Conservation (phyloP, 306 rosid genomes). For the Cajanus cajan region DNA sequence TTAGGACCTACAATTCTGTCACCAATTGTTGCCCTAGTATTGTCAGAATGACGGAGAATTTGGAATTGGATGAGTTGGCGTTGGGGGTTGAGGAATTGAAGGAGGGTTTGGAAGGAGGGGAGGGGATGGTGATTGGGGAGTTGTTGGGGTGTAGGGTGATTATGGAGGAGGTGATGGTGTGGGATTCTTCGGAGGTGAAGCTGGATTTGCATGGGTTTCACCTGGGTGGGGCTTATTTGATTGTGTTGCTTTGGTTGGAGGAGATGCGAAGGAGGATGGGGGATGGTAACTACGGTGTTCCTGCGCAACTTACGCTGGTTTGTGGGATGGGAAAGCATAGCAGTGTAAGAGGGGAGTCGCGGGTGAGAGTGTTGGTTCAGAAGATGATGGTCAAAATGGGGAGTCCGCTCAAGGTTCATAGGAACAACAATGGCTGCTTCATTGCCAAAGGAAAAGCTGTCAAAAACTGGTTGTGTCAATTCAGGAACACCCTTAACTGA, state of each 20-base stretch:
- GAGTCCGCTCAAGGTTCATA: constrained; percentile 64
- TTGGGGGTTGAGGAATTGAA: constrained; percentile 50
- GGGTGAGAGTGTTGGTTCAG: constrained; percentile 58
- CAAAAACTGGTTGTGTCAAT: constrained; percentile 57
- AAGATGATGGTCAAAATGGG: constrained; percentile 57
- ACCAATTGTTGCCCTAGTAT: constrained; percentile 57
- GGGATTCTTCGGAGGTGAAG: constrained; percentile 67
- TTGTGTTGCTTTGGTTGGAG: constrained; percentile 70
- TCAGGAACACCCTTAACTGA: constrained; percentile 6
- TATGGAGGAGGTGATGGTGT: constrained; percentile 62
- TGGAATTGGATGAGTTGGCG: constrained; percentile 36
- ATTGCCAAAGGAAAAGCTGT: constrained; percentile 70
- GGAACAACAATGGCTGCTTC: constrained; percentile 76
- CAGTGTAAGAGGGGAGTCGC: constrained; percentile 68
- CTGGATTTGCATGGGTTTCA: constrained; percentile 86
- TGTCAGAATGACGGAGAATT: constrained; percentile 43
- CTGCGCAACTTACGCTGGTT: constrained; percentile 51
- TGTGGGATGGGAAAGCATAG: constrained; percentile 86
- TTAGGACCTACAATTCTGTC: constrained; percentile 73
- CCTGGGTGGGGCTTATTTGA: constrained; percentile 61
- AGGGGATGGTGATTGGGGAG: constrained; percentile 64
- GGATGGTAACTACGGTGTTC: constrained; percentile 28
- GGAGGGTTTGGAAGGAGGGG: constrained; percentile 48
- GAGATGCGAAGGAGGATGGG: constrained; percentile 51
- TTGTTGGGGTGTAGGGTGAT: constrained; percentile 41